Conservation (phyloP, 208 protist genomes). For the Trypanosoma platydactyli region DNA sequence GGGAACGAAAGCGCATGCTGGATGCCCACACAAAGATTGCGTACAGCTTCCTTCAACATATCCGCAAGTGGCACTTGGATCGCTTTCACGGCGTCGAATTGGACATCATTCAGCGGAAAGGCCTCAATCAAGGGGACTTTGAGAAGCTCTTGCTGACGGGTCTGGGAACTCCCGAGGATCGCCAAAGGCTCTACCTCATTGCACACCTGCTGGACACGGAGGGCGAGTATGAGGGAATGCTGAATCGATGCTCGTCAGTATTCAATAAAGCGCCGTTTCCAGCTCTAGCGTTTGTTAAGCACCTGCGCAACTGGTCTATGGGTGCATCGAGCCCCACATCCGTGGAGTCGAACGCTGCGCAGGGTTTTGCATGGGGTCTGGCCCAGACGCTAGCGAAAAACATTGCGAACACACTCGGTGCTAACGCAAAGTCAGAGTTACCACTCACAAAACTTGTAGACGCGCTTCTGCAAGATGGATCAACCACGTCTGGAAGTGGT, state of each 20-base stretch:
- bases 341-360: conserved; percentile 18
- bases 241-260: conserved; percentile 15
- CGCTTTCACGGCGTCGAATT: conserved; percentile 86
- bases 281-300: conserved; percentile 75
- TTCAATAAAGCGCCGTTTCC: conserved; percentile 45
- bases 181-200: conserved; percentile 80
- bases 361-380: conserved; percentile 82
- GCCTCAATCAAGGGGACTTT: conserved; percentile 75
- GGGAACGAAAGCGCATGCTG: conserved; percentile 81
- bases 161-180: conserved; percentile 58
- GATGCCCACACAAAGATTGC: conserved; percentile 86
- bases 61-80: conserved; percentile 69
- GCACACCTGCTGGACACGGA: conserved; percentile 69
- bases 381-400: conserved; percentile 87
- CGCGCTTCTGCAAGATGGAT: conserved; percentile 76
- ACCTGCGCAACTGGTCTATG: conserved; percentile 75
- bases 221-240: conserved; percentile 43
- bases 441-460: conserved; percentile 86
- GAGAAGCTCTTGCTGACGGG: conserved; percentile 47
- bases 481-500: conserved; percentile 9
- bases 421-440: conserved; percentile 60
- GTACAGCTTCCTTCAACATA: conserved; percentile 66
- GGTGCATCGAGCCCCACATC: conserved; percentile 12
- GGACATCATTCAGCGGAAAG: conserved; percentile 60
- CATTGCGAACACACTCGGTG: conserved; percentile 69